phyloP scores from a whole-genome alignment of 176 grass and related monocot species.

The Miscanthus lutarioriparius region DNA sequence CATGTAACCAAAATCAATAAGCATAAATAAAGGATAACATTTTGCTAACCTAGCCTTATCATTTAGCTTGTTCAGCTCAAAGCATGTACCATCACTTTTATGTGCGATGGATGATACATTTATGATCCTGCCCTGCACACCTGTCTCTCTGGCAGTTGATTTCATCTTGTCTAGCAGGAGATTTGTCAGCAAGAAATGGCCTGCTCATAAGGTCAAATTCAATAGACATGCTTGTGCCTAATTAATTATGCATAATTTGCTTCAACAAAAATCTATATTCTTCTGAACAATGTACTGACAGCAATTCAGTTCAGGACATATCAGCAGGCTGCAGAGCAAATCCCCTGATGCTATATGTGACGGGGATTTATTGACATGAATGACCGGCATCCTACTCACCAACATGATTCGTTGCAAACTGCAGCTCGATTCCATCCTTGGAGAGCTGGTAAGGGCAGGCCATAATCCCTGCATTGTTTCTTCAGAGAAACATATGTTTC shows the following conservation, averaged over 20 bases:
- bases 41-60: constrained; percentile 50
- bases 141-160: constrained; percentile 63
- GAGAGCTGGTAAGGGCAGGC: constrained; percentile 75
- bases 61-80: constrained; percentile 68
- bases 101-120: constrained; percentile 73
- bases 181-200: constrained; percentile 84
- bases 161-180: constrained; percentile 91
- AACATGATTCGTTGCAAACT: constrained; percentile 81
- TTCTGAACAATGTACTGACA: background rate
- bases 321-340: background rate
- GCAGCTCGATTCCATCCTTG: constrained; percentile 75
- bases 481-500: constrained; percentile 36
- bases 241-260: background rate
- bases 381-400: constrained; percentile 31
- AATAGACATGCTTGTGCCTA: background rate
- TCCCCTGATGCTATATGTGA: background rate
- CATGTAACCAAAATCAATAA: background rate
- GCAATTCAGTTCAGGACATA: background rate
- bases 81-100: constrained; percentile 48
- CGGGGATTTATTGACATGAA: background rate
- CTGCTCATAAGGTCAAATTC: constrained; percentile 34
- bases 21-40: background rate
- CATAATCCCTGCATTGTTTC: constrained; percentile 95
- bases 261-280: background rate
- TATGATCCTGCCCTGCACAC: constrained; percentile 71